A percentile compares a stretch with the other conserved stretches of the same genome.
Conservation (phyloP, 495 filamentous ascomycete species). For the Hamigera avellanea region DNA sequence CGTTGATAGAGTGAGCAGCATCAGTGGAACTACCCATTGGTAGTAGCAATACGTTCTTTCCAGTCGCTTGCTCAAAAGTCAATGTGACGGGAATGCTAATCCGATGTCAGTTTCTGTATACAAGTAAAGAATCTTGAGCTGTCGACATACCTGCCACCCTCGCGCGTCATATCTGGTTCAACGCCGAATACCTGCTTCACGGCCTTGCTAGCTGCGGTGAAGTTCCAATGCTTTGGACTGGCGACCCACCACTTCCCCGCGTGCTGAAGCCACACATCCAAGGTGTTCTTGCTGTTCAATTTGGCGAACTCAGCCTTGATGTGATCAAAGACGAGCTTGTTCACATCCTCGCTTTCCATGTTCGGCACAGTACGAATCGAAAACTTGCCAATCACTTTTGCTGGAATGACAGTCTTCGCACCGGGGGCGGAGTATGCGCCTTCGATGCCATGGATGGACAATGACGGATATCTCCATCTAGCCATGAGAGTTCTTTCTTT, state of each 20-base stretch:
- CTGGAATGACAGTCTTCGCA: constrained; percentile 97
- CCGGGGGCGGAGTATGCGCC: constrained; percentile 89
- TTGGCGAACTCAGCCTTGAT: constrained; percentile 70
- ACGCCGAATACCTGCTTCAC: constrained; percentile 86
- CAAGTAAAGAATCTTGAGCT: background rate
- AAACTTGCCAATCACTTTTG: constrained; percentile 96
- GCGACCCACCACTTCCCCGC: constrained; percentile 98
- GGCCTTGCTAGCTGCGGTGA: constrained; percentile 82
- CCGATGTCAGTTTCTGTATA: background rate
- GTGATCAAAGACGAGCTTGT: constrained; percentile 69
- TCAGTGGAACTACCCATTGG: constrained; percentile 97
- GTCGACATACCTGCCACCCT: constrained; percentile 68
- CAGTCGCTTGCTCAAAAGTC: constrained; percentile 95
- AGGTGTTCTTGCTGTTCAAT: constrained; percentile 78
- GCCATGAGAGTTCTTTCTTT: constrained; percentile 90
- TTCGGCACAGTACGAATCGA: constrained; percentile 93
- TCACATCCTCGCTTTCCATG: constrained; percentile 87
- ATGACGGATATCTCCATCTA: constrained; percentile 84
- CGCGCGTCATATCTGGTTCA: constrained; percentile 88
- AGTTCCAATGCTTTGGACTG: constrained; percentile 97
- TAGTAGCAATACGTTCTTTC: constrained; percentile 91
- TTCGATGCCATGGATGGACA: constrained; percentile 94
- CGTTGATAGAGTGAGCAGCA: constrained; percentile 93
- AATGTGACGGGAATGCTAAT: constrained; percentile 85
- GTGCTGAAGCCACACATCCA: constrained; percentile 72